Percentiles rank a stretch among this genome's conserved stretches.
Evolutionary conservation across 73 alveolate genomes (phyloP).

Genomic region (Paramecium biaurelia): DNA sequence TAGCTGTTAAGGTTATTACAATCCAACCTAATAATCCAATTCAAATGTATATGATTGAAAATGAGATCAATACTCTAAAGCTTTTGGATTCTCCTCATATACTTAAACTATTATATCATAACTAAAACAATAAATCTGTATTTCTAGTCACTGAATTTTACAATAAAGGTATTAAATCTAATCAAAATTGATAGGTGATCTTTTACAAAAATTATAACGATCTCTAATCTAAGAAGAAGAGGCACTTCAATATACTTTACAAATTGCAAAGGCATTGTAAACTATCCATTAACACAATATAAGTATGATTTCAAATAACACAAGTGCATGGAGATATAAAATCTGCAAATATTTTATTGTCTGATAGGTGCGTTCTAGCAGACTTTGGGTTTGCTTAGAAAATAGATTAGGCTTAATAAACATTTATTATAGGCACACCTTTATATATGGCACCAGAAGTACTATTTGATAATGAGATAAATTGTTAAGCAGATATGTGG

Average conservation of each 20-base stretch:
- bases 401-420: neutral
- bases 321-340: constrained; percentile 48
- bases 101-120: neutral
- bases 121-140: neutral
- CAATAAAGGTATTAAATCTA: neutral
- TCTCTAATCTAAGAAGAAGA: neutral
- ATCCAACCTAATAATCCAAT: neutral
- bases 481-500: constrained; percentile 69
- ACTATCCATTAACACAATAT: neutral
- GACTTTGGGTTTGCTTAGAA: constrained; percentile 39
- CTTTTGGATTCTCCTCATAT: neutral
- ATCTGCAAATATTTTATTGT: constrained; percentile 24
- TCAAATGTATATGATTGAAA: constrained; percentile 7
- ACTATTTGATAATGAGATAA: neutral
- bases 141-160: constrained; percentile 14
- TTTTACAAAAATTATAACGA: neutral
- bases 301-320: neutral
- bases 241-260: neutral
- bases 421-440: constrained; percentile 24
- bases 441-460: constrained; percentile 50
- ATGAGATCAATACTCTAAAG: neutral
- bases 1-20: constrained; percentile 21
- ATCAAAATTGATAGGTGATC: neutral
- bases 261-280: constrained; percentile 23
- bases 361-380: constrained; percentile 16